Evolutionary conservation across 2,329 filamentous ascomycete species (phyloP).

Genomic region (Stagonosporopsis chrysanthemi): DNA sequence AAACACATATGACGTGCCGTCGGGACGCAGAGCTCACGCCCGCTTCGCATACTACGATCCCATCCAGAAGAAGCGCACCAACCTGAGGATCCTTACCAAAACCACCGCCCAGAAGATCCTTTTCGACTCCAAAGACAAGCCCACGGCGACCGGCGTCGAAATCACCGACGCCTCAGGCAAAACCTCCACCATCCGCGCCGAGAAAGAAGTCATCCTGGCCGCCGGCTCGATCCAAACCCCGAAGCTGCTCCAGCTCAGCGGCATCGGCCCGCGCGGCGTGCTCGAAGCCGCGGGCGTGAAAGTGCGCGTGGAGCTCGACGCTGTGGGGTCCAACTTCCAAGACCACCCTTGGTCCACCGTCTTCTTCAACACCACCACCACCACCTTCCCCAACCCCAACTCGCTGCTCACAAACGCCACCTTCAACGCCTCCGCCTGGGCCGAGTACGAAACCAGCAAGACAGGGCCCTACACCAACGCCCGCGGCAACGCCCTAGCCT

Average conservation of each 20-base stretch:
- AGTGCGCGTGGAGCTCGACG: slow-evolving; percentile 36
- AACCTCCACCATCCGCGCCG: slow-evolving; percentile 26
- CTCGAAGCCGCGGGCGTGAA: slow-evolving; percentile 38
- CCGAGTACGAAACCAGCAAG: slow-evolving; percentile 40
- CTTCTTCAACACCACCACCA: slow-evolving; percentile 32
- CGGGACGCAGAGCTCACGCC: slow-evolving; percentile 33
- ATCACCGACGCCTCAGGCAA: slow-evolving; percentile 23
- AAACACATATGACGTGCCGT: slow-evolving; percentile 36
- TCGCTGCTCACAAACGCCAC: slow-evolving; percentile 37
- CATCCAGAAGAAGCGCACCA: slow-evolving; percentile 28
- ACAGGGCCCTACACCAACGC: slow-evolving; percentile 41
- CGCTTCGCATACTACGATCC: slow-evolving; percentile 43
- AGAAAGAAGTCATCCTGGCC: slow-evolving; percentile 65
- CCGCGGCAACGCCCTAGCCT: slow-evolving; percentile 34
- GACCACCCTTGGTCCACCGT: slow-evolving; percentile 37
- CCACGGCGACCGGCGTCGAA: slow-evolving; percentile 28
- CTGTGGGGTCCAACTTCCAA: slow-evolving; percentile 47
- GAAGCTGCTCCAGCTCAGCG: slow-evolving; percentile 56
- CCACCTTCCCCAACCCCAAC: slow-evolving; percentile 34
- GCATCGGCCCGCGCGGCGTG: slow-evolving; percentile 38
- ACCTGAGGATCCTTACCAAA: slow-evolving; percentile 34
- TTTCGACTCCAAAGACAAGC: slow-evolving; percentile 23
- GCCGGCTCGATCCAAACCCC: slow-evolving; percentile 64
- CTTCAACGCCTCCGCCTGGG: slow-evolving; percentile 43
- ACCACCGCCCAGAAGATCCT: slow-evolving; percentile 31